Percentiles rank a stretch among this genome's conserved stretches.
Conservation (phyloP, 495 filamentous ascomycete species). For the Penicillium ucsense region DNA sequence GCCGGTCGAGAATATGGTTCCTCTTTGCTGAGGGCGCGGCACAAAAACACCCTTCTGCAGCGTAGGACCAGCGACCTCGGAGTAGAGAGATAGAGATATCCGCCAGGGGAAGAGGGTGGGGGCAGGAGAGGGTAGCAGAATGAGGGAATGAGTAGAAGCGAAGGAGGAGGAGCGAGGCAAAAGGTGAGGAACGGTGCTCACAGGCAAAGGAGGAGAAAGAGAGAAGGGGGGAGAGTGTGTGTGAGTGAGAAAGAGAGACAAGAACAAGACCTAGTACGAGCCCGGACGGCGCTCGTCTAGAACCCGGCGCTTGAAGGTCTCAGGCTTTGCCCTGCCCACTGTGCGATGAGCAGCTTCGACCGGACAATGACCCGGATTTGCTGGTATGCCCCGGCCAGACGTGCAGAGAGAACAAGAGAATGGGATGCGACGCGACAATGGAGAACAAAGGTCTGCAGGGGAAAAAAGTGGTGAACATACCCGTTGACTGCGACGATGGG, state of each 20-base stretch:
- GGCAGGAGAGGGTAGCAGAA: neutral
- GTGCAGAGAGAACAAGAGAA: neutral
- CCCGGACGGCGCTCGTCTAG: slow-evolving; percentile 5
- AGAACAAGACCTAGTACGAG: neutral
- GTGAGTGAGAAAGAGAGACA: slow-evolving; percentile 1
- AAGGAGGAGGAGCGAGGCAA: too few species aligned
- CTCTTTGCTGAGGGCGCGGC: too few species aligned
- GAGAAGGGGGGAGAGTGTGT: neutral
- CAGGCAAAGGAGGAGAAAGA: neutral
- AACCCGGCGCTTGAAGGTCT: slow-evolving; percentile 3
- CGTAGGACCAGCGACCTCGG: slow-evolving; percentile 1
- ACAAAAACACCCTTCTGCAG: too few species aligned
- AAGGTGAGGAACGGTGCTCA: too few species aligned
- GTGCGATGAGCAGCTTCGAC: too few species aligned
- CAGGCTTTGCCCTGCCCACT: slow-evolving; percentile 1
- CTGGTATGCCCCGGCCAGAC: neutral
- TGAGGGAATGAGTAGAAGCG: neutral
- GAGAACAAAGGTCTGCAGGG: neutral
- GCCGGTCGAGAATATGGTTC: too few species aligned
- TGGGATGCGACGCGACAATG: neutral
- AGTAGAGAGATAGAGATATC: neutral
- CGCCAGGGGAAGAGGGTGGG: neutral
- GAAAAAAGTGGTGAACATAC: slow-evolving; percentile 15
- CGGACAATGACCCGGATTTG: too few species aligned
- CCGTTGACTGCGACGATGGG: slow-evolving; percentile 4